Base-by-base conservation (phyloP, 2,329 filamentous ascomycete species). In the Fusarium pseudograminearum region DNA sequence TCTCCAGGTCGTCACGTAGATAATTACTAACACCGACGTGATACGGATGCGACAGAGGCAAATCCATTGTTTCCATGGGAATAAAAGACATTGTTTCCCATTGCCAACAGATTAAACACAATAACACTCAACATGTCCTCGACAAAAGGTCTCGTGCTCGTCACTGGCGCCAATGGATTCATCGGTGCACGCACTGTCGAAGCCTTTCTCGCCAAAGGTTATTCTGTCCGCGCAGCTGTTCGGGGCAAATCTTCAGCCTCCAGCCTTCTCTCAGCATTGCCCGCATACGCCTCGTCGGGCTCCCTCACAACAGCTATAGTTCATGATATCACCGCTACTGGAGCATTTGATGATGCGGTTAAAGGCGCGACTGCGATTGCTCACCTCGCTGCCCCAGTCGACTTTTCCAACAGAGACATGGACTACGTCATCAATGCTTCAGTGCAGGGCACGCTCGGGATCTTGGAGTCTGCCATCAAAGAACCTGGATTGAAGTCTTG, bases 141-240 rank as follows among this genome's bases (percentile, higher is more conserved):
- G 3, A 36, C 28, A 9, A 65, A 65, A 16, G 60, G 41, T 2
- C 18, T 65, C 5, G 62, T 52, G 28, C 62, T 65, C 5, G 60
- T 65, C 30, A 65, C 62, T 1, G 62, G 62, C 12, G 62, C 60
- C 2, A 65, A 65, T 52, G 62, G 62, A 8, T 65, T 65, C 20
- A 65, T 65, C 10, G 62, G 62, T 1, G 62, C 60, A 6, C 62
- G 53, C 1, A 65, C 60, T 0, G 60, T 65, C 24, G 60, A 65
- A 26, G 62, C 62, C 2, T 65, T 65, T 46, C 61, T 65, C 6
- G 9, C 16, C 16, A 45, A 46, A 11, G 58, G 38, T 18, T 65
- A 65, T 20, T 47, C 30, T 6, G 61, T 65, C 7, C 62, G 62
- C 0, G 62, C 60, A 3, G 53, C 46, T 6, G 60, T 65, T 3